Evolutionary conservation across 2,329 filamentous ascomycete genomes (phyloP), one percentile per base, ranked within the genome.

Genomic region (Fusarium abutilonis): DNA sequence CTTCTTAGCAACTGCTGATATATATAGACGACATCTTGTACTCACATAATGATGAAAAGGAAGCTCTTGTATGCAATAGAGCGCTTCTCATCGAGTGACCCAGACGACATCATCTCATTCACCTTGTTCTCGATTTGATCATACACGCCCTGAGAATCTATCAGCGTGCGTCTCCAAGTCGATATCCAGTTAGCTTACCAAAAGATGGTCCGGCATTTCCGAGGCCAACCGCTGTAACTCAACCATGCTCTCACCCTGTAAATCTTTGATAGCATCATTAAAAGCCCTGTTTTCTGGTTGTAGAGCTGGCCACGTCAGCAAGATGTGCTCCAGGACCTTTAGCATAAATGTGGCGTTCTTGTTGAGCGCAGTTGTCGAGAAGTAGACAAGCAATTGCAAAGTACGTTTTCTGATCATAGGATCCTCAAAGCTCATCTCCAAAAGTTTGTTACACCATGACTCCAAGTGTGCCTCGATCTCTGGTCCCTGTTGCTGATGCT

Each of bases 181-280:
- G 15, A n/a, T 9, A 29, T 14, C 39, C 42, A 21, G 10, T 17
- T 32, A 42, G 57, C 82, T 77, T 78, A 90, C 85, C 69, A 95
- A 83, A 60, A 99, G 87, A 72, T 96, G 90, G 73, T 98, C 91
- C 0, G 95, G 90, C 83, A 97, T 97, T 69, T 93, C 92, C 60
- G 91, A 88, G 7, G 94, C 94, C 36, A 99, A 82, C 53, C 93
- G 86, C 70, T 97, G 93, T 56, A 98, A 82, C 75, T 99, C 94
- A 52, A 92, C 84, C 75, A 93, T 92, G 69, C 92, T 91, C 70
- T 96, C 86, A 4, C 85, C 86, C 73, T 97, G 93, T 14, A 99
- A 82, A 55, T 96, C 92, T 72, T 93, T 95, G 32, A 97, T 90
- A 1, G 93, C 89, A 64, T 98, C 95, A 13, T 91, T 93, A 74